Base-by-base conservation (phyloP, 257 asterid species). In the Linaria vulgaris region DNA sequence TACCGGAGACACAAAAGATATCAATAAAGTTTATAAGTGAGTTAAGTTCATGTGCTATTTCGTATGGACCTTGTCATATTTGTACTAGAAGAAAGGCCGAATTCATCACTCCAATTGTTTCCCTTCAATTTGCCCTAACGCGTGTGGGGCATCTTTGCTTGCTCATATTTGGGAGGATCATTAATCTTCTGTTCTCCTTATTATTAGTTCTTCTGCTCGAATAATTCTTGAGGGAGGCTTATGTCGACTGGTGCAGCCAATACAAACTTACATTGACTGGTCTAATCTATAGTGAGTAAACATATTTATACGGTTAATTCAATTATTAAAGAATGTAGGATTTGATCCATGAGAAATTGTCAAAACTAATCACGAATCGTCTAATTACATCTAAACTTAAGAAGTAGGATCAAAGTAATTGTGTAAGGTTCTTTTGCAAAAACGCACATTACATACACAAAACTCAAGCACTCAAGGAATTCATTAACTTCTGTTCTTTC, bases 71-170 rank as follows among this genome's bases (percentile, higher is more conserved):
- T 56, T 56, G 14, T 30, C 61, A 13, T 27, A 23, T 56, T 2
- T 56, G 25, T 31, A 56, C 46, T 20, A 3, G 31, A 27, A 27
- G 12, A 27, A 60, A 13, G 22, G 38, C 55, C 44, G 19, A 60
- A 44, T 45, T 17, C 44, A 59, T 24, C 21, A n/a, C 53, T 38
- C 25, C 60, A 63, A 5, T 25, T 69, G 73, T 70, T n/a, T 75
- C 71, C 59, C 57, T 59, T 59, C n/a, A 69, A 53, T 39, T 56
- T 31, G 44, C 24, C 34, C 21, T 57, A 24, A 21, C 37, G 9
- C 23, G 48, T 64, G 66, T 64, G 66, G 58, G 79, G 37, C 76
- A 44, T 50, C 52, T 39, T 39, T 37, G 34, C 73, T 56, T 66
- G 70, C 65, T 62, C 73, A 49, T 39, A 61, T 49, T 70, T 56